Evolutionary conservation across 2,329 filamentous ascomycete species (phyloP), one percentile per base, ranked within the genome.

Genomic region (Cladorrhinum sp.): DNA sequence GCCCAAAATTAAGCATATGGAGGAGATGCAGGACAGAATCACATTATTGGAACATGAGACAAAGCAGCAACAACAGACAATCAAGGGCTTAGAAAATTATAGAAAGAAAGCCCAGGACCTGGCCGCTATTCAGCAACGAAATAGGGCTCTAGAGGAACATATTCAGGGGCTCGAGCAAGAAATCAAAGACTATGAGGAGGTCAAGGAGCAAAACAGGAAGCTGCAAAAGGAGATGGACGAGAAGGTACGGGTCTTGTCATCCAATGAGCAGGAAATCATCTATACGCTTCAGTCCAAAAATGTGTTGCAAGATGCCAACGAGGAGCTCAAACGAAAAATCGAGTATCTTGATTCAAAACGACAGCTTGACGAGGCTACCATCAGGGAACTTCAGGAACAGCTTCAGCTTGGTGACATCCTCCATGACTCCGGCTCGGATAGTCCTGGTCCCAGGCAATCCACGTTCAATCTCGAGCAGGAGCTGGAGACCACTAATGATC

Each of bases 361-460:
- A 29, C 67, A 68, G 51, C 57, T 66, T 10, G 67, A 69, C 24
- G 67, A 69, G 50, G 62, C 56, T 51, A 68, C 64, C 49, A 69
- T 86, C 58, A 77, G 77, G 56, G 83, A 87, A 45, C 77, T 88
- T 18, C 82, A 87, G 67, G 85, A 88, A 67, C 83, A 85, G 67
- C 67, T 85, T 29, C 76, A 79, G 53, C 72, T 76, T 16, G 72
- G 70, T n/a, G 72, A 70, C 23, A 65, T 65, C 18, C 57, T 61
- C 50, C 59, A 51, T 22, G 24, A 58, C 0, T 41, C 29, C 10
- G 62, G 61, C 65, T 71, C 74, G 69, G 70, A 69, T 62, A 65
- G 72, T 68, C 66, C 74, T 61, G 60, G 68, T 64, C 62, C 66
- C 65, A 64, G 67, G 45, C 54, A 64, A 24, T 64, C 71, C 13